These are phyloP conservation scores for Sideroxylon spinosum DNA, from an alignment of 179 eudicot species.

Conservation along the genomic window DNA sequence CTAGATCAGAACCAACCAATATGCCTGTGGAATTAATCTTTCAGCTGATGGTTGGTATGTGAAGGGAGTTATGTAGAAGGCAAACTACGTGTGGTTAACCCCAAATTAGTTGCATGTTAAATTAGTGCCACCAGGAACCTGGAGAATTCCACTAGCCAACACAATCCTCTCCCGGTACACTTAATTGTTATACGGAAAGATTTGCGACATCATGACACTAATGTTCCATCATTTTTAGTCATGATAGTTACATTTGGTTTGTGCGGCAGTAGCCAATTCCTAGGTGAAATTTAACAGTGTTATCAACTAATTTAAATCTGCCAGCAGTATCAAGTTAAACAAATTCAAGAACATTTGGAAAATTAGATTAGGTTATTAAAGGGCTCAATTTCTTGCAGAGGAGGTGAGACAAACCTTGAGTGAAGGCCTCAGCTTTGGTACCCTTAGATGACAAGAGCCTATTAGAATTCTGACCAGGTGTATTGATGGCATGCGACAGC, in stretches of 20 bases:
- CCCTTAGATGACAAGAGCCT: slow-evolving; percentile 49
- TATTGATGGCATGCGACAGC: slow-evolving; percentile 30
- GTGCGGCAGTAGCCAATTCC: neutral
- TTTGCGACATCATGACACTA: neutral
- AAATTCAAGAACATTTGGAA: neutral
- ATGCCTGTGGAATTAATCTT: neutral
- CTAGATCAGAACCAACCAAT: neutral
- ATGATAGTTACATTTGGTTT: neutral
- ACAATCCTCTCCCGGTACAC: neutral
- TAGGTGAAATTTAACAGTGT: neutral
- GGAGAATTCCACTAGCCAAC: neutral
- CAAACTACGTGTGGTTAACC: neutral
- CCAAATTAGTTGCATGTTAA: neutral
- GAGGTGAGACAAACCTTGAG: slow-evolving; percentile 46
- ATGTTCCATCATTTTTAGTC: neutral
- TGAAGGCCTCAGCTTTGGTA: slow-evolving; percentile 36
- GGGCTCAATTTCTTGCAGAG: neutral
- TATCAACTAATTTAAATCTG: neutral
- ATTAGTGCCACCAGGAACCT: neutral
- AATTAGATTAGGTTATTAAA: neutral
- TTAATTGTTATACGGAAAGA: neutral
- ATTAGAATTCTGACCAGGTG: slow-evolving; percentile 36
- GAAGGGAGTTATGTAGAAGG: neutral
- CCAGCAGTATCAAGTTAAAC: slow-evolving; percentile 1
- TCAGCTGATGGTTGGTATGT: neutral